Percentiles rank a stretch among this genome's conserved stretches.
These are phyloP conservation scores for Mortierella sp. DNA, from an alignment of 371 early-diverging fungal genomes.

Conservation along the genomic window DNA sequence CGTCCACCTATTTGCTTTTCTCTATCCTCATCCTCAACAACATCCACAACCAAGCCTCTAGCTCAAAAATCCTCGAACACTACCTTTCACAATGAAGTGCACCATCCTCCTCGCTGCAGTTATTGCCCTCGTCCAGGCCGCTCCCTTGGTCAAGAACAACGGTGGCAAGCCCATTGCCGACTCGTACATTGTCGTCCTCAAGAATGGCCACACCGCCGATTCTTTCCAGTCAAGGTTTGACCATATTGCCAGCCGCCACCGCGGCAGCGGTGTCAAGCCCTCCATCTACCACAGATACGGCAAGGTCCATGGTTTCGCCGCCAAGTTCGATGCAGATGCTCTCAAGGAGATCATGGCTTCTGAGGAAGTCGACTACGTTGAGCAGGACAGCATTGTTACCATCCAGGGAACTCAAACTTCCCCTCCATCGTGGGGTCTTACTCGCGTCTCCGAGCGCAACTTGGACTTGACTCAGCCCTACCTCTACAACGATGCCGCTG, in stretches of 20 bases:
- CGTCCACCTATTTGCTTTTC: too few species aligned
- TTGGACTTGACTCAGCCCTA: too few species aligned
- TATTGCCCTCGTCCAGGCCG: constrained; percentile 17
- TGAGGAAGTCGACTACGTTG: constrained; percentile 25
- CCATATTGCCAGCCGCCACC: constrained; percentile 11
- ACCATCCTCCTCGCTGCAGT: constrained; percentile 10
- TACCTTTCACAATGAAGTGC: constrained; percentile 11
- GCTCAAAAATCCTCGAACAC: too few species aligned
- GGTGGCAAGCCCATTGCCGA: constrained; percentile 50
- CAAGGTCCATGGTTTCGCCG: constrained; percentile 7
- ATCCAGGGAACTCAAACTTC: constrained; percentile 1
- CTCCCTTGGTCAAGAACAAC: constrained; percentile 14
- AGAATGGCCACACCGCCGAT: constrained; percentile 19
- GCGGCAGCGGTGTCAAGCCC: not conserved
- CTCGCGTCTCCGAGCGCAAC: too few species aligned
- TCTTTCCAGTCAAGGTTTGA: constrained; percentile 11
- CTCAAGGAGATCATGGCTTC: constrained; percentile 13
- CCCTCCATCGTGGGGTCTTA: not conserved
- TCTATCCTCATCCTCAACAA: too few species aligned
- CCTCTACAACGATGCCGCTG: too few species aligned
- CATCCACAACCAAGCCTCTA: too few species aligned
- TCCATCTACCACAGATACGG: constrained; percentile 15
- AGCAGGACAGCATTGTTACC: constrained; percentile 18
- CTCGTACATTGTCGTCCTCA: constrained; percentile 11
- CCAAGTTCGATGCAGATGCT: constrained; percentile 6